Base-by-base conservation (phyloP, 768 basidiomycete genomes). In the Suillus placidus region DNA sequence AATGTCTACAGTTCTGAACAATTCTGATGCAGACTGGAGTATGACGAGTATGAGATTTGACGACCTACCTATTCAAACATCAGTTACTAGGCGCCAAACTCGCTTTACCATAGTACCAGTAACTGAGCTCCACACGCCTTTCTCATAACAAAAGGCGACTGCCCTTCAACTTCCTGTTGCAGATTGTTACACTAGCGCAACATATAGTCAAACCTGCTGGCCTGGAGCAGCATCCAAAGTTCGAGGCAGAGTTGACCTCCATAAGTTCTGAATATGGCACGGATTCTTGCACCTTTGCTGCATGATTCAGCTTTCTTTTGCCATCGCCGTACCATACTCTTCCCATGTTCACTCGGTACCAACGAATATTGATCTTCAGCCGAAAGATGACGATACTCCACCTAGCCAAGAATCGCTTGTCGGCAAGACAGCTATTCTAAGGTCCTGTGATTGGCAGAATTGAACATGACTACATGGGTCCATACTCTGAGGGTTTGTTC, bases 381-480 rank as follows among this genome's bases (percentile, higher is more conserved):
- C 87, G 84, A 62, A 91, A 93, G 74, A 89, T 95, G 86, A 95
- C 7, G 12, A 83, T 97, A 51, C 83, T 97, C 8, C 94, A 1
- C 95, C 94, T 0, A 91, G 88, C 71, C 91, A 92, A 61, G 92
- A 90, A 23, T 88, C 88, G 34, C 78, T 95, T 49, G 81, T 84
- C 0, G 91, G 92, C 0, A 87, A 86, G 64, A 93, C 88, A 6
- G 93, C 91, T 26, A 77, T 95, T 34, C 80, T 89, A 6, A 95
- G 95, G 6, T 88, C 89, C 16, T 90, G 92, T 64, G 95, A 97
- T 76, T 96, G 94, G 93, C 87, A 90, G 68, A 95, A 96, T 64
- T 84, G 78, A 68, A 68, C 7, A 54, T 10, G 16, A 32, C 9
- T 32, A 5, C 56, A 20, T 56, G 34, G 35, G 2, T 14, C 35